Percentiles rank a stretch among this genome's conserved stretches.
These are phyloP conservation scores for Lycium barbarum DNA, from an alignment of 257 asterid genomes.

Conservation along the genomic window DNA sequence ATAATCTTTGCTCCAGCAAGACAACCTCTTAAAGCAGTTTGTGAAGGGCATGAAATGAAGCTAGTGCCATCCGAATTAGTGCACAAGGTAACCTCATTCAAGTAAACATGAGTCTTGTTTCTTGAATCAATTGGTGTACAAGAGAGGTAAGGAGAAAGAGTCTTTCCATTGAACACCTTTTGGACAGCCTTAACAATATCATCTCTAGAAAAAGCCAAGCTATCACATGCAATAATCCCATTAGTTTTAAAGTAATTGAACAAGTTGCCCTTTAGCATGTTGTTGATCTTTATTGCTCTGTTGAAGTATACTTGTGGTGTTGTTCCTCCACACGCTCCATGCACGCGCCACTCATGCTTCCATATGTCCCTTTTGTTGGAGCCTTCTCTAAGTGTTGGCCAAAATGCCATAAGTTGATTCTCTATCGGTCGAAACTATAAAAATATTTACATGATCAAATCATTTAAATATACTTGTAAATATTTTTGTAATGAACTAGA, in stretches of 20 bases:
- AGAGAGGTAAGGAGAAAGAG: not conserved
- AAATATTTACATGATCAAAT: no score
- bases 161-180: not conserved
- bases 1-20: not conserved
- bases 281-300: not conserved
- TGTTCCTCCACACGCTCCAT: not conserved
- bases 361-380: not conserved
- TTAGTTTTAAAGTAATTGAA: not conserved
- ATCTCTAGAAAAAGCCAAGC: not conserved
- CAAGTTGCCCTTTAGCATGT: not conserved
- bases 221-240: conserved; percentile 4
- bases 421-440: not conserved
- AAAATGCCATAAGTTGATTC: not conserved
- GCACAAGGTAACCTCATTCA: not conserved
- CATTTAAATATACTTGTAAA: no score
- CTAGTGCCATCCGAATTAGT: not conserved
- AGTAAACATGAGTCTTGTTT: not conserved
- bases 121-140: not conserved
- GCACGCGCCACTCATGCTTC: not conserved
- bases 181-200: not conserved
- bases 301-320: not conserved
- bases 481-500: no score
- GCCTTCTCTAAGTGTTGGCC: not conserved
- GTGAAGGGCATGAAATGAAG: not conserved
- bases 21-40: not conserved